Conservation (phyloP, 768 basidiomycete genomes). For the Naganishia randhawae region DNA sequence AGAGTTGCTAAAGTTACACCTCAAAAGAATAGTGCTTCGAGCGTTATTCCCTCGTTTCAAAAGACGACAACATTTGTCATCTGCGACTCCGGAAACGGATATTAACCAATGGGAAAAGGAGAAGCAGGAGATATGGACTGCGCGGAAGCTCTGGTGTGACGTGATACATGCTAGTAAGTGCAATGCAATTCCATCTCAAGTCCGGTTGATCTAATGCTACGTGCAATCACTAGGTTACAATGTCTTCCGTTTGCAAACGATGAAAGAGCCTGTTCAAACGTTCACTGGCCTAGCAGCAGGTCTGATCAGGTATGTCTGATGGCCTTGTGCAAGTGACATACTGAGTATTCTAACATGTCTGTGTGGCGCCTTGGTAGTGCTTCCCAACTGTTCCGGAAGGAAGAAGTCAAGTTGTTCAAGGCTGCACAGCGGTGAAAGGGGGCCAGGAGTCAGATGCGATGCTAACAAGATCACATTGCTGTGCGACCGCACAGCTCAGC, state of each 20-base stretch:
- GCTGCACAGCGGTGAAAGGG: not conserved
- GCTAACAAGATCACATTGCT: not conserved
- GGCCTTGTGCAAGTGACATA: not conserved
- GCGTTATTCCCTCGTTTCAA: slow-evolving; percentile 2
- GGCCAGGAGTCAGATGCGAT: not conserved
- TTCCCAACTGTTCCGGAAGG: slow-evolving; percentile 13
- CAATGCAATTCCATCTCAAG: not conserved
- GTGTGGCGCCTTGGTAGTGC: not conserved
- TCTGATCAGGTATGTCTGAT: slow-evolving; percentile 14
- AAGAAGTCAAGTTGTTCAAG: slow-evolving; percentile 16
- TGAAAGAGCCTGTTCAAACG: slow-evolving; percentile 17
- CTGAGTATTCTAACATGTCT: not conserved
- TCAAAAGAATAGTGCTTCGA: not conserved
- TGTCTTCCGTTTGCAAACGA: slow-evolving; percentile 6
- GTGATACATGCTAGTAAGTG: slow-evolving; percentile 17
- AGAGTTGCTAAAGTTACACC: slow-evolving; percentile 17
- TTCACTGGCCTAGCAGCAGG: slow-evolving; percentile 18
- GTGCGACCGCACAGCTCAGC: not conserved
- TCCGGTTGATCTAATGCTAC: not conserved
- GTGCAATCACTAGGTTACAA: slow-evolving; percentile 1
- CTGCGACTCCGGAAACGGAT: slow-evolving; percentile 6
- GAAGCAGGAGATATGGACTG: slow-evolving; percentile 15
- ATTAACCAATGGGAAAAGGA: slow-evolving; percentile 4
- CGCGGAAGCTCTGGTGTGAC: slow-evolving; percentile 23
- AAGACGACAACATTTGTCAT: not conserved